A percentile compares a stretch with the other conserved stretches of the same genome.
These are phyloP conservation scores for Lactarius tabidus DNA, from an alignment of 768 basidiomycete species.

Conservation along the genomic window DNA sequence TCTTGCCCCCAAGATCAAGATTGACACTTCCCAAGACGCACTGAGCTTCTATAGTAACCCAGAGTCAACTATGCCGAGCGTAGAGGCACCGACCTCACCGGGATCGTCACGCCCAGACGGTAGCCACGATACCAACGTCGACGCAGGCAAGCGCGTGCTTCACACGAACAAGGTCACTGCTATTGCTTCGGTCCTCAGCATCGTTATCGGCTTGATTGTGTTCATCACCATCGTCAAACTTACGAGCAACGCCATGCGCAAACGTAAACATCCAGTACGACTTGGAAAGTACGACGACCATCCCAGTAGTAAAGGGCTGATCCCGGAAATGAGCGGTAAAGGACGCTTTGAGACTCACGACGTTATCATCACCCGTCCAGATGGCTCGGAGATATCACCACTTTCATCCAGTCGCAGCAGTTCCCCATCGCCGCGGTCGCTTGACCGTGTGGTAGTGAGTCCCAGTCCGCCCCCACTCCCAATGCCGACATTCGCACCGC, in stretches of 20 bases:
- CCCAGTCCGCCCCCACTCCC: slow-evolving; percentile 8
- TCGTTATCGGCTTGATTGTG: slow-evolving; percentile 21
- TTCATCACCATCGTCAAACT: slow-evolving; percentile 21
- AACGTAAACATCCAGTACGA: slow-evolving; percentile 13
- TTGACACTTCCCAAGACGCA: slow-evolving; percentile 9
- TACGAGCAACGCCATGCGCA: slow-evolving; percentile 21
- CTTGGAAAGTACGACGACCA: slow-evolving; percentile 19
- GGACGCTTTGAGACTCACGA: slow-evolving; percentile 18
- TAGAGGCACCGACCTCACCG: neutral
- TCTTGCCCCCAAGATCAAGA: slow-evolving; percentile 1
- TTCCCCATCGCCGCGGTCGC: slow-evolving; percentile 13
- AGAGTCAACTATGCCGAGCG: slow-evolving; percentile 12
- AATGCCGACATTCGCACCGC: slow-evolving; percentile 26
- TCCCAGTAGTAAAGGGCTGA: slow-evolving; percentile 18
- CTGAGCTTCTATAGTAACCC: slow-evolving; percentile 4
- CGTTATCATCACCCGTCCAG: slow-evolving; percentile 22
- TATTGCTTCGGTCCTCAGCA: slow-evolving; percentile 21
- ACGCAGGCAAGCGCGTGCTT: neutral
- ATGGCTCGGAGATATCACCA: slow-evolving; percentile 22
- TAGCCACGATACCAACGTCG: slow-evolving; percentile 1
- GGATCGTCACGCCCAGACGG: neutral
- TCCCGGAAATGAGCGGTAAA: slow-evolving; percentile 10
- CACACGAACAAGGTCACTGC: slow-evolving; percentile 17
- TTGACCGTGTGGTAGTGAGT: neutral
- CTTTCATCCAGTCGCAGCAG: slow-evolving; percentile 3